Conservation (phyloP, 1,139 yeast genomes). For the Arxiozyma bovina region DNA sequence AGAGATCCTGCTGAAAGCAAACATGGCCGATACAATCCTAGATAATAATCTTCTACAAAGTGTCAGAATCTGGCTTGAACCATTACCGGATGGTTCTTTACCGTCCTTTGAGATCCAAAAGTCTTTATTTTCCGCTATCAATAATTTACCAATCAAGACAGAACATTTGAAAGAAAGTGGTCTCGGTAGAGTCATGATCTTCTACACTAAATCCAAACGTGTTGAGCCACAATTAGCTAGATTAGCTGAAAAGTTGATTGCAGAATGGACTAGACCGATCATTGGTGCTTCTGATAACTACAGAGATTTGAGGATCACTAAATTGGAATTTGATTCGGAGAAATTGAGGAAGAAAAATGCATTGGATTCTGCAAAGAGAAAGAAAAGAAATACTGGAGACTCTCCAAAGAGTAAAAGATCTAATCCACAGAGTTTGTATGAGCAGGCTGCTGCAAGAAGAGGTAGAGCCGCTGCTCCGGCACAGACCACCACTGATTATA, state of each 20-base stretch:
- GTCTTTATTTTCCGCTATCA: conserved; percentile 66
- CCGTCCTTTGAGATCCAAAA: conserved; percentile 96
- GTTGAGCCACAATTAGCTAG: conserved; percentile 83
- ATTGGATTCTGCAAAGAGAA: conserved; percentile 27
- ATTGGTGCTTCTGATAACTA: conserved; percentile 93
- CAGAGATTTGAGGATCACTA: conserved; percentile 72
- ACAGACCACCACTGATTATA: conserved; percentile 80
- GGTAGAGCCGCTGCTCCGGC: conserved; percentile 93
- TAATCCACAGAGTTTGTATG: conserved; percentile 44
- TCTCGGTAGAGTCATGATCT: conserved; percentile 86
- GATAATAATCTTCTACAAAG: conserved; percentile 93
- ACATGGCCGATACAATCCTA: conserved; percentile 81
- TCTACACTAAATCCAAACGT: conserved; percentile 82
- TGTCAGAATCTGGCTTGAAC: conserved; percentile 94
- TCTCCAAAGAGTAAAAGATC: conserved; percentile 12
- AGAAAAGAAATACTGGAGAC: conserved; percentile 11
- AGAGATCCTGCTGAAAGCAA: conserved; percentile 68
- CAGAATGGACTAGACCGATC: conserved; percentile 98
- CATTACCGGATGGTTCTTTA: conserved; percentile 92
- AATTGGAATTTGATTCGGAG: conserved; percentile 60
- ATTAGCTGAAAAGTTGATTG: conserved; percentile 80
- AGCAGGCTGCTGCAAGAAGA: conserved; percentile 85
- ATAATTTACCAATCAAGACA: conserved; percentile 81
- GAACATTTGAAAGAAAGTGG: conserved; percentile 93
- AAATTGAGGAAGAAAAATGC: conserved; percentile 40